Percentiles rank a stretch among this genome's conserved stretches.
Evolutionary conservation across 306 rosid species (phyloP).

Genomic region (Prosopis cineraria): DNA sequence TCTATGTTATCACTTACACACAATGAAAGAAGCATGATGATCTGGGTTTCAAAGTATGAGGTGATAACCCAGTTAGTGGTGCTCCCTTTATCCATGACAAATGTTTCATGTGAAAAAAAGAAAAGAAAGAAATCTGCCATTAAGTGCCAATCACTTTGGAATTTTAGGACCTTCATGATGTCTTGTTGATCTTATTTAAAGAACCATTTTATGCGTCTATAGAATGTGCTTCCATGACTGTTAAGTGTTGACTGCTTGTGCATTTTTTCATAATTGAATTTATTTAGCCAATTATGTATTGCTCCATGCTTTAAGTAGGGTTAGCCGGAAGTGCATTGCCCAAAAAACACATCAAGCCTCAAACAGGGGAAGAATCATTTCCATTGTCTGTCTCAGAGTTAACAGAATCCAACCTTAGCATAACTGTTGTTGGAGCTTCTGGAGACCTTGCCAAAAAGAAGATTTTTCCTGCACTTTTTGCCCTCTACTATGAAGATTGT

Average conservation of each 20-base stretch:
- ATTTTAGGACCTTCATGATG: not conserved
- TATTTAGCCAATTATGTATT: slow-evolving; percentile 23
- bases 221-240: slow-evolving; percentile 9
- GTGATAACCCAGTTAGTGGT: not conserved
- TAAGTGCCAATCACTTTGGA: not conserved
- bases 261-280: slow-evolving; percentile 6
- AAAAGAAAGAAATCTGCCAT: not conserved
- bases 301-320: slow-evolving; percentile 48
- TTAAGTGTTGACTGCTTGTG: slow-evolving; percentile 1
- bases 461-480: slow-evolving; percentile 97
- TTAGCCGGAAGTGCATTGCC: slow-evolving; percentile 57
- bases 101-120: not conserved
- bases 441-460: slow-evolving; percentile 98
- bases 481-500: slow-evolving; percentile 88
- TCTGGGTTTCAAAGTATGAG: not conserved
- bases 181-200: slow-evolving; percentile 26
- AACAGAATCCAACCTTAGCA: slow-evolving; percentile 64
- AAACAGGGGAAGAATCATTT: slow-evolving; percentile 44
- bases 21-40: not conserved
- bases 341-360: slow-evolving; percentile 46
- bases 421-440: slow-evolving; percentile 95
- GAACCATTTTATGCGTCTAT: slow-evolving; percentile 6
- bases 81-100: not conserved
- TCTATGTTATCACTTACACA: not conserved
- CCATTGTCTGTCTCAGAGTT: slow-evolving; percentile 43